Evolutionary conservation across 345 rosid genomes (phyloP), one percentile per base, ranked within the genome.

Genomic region (Eutrema heterophyllum): DNA sequence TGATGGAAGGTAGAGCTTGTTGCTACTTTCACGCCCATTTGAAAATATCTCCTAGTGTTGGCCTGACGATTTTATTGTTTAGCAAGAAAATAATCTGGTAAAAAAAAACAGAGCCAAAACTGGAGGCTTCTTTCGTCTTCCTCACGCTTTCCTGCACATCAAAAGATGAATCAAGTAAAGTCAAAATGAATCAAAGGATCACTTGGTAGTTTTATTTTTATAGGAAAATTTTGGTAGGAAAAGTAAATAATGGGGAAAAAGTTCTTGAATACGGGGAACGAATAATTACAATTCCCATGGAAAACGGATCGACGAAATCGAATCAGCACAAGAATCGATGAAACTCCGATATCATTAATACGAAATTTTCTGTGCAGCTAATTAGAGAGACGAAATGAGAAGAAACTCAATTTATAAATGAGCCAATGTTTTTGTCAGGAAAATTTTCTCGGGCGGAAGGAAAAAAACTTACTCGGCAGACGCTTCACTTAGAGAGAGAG

Each of bases 1-100:
- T 83, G 97, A 35, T 86, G 83, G 66, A 83, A 76, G 35, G 84
- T 65, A 3, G 81, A 59, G 57, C 78, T 61, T 7, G 83, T 81
- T 6, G 81, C 89, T 53, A 81, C 90, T 84, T 87, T 87, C 83
- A 85, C 83, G 43, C 80, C 95, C 98, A 92, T 89, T 51, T 43
- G 27, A 56, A 49, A 46, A 46, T 57, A 32, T n/a, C n/a, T n/a
- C n/a, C n/a, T n/a, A n/a, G n/a, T n/a, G n/a, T 10, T 5, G 9
- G 9, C 35, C 55, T 79, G 15, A 15, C 30, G 46, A 11, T 6
- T 48, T 10, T 21, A 18, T 21, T 49, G 8, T 24, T 49, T n/a
- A 27, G 27, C 27, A 12, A 13, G 5, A 26, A 5, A 7, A n/a
- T n/a, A n/a, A n/a, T n/a, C n/a, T n/a, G n/a, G n/a, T n/a, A n/a